These are phyloP conservation scores for Colletotrichum kahawae DNA, from an alignment of 2,329 filamentous ascomycete genomes.

Conservation along the genomic window DNA sequence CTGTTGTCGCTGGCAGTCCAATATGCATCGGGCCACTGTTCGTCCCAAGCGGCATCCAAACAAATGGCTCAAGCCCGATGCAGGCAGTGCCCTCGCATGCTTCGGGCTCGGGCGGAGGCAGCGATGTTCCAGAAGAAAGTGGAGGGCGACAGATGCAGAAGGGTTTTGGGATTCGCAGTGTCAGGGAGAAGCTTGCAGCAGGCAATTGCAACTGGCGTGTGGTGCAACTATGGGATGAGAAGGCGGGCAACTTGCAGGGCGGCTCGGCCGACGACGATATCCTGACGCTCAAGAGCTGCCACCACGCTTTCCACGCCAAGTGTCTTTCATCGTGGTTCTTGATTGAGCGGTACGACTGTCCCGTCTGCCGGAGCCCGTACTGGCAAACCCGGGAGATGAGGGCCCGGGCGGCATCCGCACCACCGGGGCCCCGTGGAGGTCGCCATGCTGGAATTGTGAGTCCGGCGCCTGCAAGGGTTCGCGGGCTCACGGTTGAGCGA, in stretches of 20 bases:
- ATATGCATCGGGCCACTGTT: slow-evolving; percentile 38
- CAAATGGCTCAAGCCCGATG: background rate
- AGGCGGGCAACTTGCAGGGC: background rate
- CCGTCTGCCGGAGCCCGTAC: slow-evolving; percentile 41
- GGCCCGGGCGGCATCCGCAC: background rate
- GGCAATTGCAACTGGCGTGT: background rate
- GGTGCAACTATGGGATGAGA: background rate
- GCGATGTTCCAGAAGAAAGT: background rate
- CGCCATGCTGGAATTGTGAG: background rate
- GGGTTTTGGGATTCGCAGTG: background rate
- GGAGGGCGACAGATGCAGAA: background rate
- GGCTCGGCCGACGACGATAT: slow-evolving; percentile 32
- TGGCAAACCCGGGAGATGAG: slow-evolving; percentile 26
- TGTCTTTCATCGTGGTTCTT: slow-evolving; percentile 46
- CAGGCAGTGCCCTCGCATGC: background rate
- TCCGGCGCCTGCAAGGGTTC: background rate
- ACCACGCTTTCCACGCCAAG: slow-evolving; percentile 43
- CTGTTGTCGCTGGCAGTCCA: slow-evolving; percentile 26
- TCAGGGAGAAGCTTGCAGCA: background rate
- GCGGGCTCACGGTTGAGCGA: background rate
- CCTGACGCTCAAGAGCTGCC: slow-evolving; percentile 40
- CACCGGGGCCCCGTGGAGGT: background rate
- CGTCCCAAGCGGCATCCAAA: background rate
- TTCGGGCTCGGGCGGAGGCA: background rate
- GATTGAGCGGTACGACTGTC: slow-evolving; percentile 39